Evolutionary conservation across 495 filamentous ascomycete genomes (phyloP).

Genomic region (Tirmania nivea): DNA sequence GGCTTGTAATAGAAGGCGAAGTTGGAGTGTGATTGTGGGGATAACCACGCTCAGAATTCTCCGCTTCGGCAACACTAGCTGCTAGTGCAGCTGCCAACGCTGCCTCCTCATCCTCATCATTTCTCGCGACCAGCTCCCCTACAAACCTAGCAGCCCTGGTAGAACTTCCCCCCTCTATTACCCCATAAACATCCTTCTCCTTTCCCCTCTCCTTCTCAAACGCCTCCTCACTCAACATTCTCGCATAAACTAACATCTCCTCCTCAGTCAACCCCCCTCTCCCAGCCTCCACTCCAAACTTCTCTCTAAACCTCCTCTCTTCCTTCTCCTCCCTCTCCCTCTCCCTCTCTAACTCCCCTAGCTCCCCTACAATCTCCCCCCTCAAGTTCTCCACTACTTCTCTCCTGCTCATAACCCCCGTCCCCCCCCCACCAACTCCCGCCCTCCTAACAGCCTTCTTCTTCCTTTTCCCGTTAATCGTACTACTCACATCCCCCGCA

Average conservation of each 20-base stretch:
- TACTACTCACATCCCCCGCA: slow-evolving; percentile 45
- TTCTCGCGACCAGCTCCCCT: too few relatives aligned
- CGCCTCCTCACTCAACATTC: slow-evolving; percentile 65
- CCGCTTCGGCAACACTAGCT: background rate
- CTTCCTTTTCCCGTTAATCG: slow-evolving; percentile 31
- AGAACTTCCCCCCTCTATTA: background rate
- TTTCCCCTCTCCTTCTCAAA: slow-evolving; percentile 23
- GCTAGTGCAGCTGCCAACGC: too few relatives aligned
- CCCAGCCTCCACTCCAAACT: slow-evolving; percentile 60
- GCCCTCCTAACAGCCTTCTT: slow-evolving; percentile 6
- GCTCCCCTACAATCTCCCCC: slow-evolving; percentile 31
- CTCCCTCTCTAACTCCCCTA: slow-evolving; percentile 51
- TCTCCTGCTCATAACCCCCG: slow-evolving; percentile 30
- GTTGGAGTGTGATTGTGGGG: background rate
- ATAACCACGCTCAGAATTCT: background rate
- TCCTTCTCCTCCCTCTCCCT: slow-evolving; percentile 57
- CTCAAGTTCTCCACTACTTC: slow-evolving; percentile 30
- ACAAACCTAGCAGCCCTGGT: too few relatives aligned
- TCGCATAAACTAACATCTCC: slow-evolving; percentile 71
- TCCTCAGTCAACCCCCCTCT: slow-evolving; percentile 64
- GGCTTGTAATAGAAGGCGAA: background rate
- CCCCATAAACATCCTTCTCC: background rate
- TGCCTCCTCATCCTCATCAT: too few relatives aligned
- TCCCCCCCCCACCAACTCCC: slow-evolving; percentile 38
- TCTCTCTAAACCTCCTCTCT: slow-evolving; percentile 51